These are phyloP conservation scores for Amphirosellinia nigrospora DNA, from an alignment of 495 filamentous ascomycete species.

Conservation along the genomic window DNA sequence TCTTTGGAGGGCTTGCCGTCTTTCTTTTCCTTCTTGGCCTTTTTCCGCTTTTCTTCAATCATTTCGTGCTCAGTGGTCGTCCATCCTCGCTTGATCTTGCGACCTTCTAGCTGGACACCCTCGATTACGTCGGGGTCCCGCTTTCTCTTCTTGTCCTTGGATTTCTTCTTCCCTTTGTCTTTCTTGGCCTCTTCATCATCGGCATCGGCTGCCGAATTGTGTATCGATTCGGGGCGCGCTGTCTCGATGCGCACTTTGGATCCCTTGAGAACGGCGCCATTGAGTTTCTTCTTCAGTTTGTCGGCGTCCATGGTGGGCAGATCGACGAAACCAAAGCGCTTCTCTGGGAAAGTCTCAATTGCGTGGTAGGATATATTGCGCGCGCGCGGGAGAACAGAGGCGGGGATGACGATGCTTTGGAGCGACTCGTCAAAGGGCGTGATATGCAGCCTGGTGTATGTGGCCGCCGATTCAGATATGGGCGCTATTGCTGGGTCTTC, in stretches of 20 bases:
- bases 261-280: slow-evolving; percentile 84
- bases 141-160: slow-evolving; percentile 75
- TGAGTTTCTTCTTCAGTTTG: slow-evolving; percentile 89
- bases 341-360: slow-evolving; percentile 86
- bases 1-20: slow-evolving; percentile 36
- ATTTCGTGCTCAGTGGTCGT: slow-evolving; percentile 66
- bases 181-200: slow-evolving; percentile 46
- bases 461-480: slow-evolving; percentile 10
- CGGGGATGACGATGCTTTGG: slow-evolving; percentile 69
- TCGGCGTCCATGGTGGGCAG: slow-evolving; percentile 81
- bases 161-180: slow-evolving; percentile 46
- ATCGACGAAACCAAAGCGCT: slow-evolving; percentile 86
- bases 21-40: slow-evolving; percentile 45
- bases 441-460: slow-evolving; percentile 77
- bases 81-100: slow-evolving; percentile 92
- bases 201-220: slow-evolving; percentile 40
- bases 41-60: slow-evolving; percentile 54
- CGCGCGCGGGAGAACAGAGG: slow-evolving; percentile 68
- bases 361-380: slow-evolving; percentile 81
- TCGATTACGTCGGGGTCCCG: slow-evolving; percentile 65
- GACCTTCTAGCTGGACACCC: slow-evolving; percentile 73
- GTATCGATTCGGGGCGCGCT: slow-evolving; percentile 63
- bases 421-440: slow-evolving; percentile 79
- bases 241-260: slow-evolving; percentile 82
- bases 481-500: slow-evolving; percentile 23